Base-by-base conservation (phyloP, 2,329 filamentous ascomycete genomes). In the Calonectria hongkongensis region DNA sequence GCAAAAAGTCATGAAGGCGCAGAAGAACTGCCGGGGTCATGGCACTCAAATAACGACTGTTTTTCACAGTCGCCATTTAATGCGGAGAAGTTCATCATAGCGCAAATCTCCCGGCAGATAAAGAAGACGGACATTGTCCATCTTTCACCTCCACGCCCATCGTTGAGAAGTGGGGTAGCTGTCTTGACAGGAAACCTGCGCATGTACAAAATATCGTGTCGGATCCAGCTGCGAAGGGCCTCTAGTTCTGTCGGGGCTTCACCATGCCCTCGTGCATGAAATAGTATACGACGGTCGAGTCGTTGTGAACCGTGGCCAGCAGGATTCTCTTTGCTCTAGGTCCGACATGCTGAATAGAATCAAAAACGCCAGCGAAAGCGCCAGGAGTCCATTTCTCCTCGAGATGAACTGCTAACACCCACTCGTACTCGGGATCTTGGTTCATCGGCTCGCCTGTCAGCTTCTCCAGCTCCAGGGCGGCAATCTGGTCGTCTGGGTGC, bases 241-340 rank as follows among this genome's bases (percentile, higher is more conserved):
- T 3, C 89, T 85, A 96, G 82, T 97, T 97, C 83, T 96, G 94
- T 70, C 33, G 33, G 28, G 94, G 94, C 86, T 96, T 97, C 66
- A 96, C 94, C 75, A 96, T 92, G n/a, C 94, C 33, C 82, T 96
- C 94, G 79, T 96, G 94, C 82, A 96, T 91, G 74, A 96, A 89
- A 81, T 97, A 97, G 84, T 96, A 97, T 48, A 95, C 93, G 21
- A 97, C 89, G 0, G 94, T 96, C 75, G 94, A 96, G 84, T 97
- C 94, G 78, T 94, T 91, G 81, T 95, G 93, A 60, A 95, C 86
- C 3, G 93, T 94, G 18, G 93, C 94, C 65, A 97, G 86, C n/a
- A 96, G 81, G 10, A 36, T 2, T 13, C 33, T 36, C 33, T 96
- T 96, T 60, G 86, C 86, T 21, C 89, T 86, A 83, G 87, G 51